Percentiles rank a stretch among this genome's conserved stretches.
Conservation (phyloP, 2,329 filamentous ascomycete genomes). For the Ophiostoma sp. region DNA sequence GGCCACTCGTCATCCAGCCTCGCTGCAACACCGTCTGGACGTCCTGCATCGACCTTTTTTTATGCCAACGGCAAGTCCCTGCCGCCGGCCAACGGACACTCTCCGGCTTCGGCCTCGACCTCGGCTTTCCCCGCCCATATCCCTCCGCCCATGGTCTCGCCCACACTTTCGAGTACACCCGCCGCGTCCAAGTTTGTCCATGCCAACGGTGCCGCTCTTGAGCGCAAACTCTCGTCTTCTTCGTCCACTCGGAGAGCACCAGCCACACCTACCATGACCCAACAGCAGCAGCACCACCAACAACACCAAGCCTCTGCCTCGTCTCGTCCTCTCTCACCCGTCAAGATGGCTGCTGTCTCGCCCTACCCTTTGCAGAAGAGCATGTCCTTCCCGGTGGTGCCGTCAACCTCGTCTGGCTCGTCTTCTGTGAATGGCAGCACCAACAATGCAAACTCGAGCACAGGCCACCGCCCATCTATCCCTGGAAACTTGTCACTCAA, state of each 20-base stretch:
- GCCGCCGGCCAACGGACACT: conserved; percentile 31
- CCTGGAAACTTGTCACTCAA: neutral
- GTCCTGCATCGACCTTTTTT: conserved; percentile 49
- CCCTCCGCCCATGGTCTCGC: neutral
- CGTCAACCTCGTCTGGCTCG: neutral
- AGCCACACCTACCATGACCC: neutral
- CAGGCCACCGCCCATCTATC: neutral
- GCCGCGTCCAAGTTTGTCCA: conserved; percentile 70
- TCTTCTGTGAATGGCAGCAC: neutral
- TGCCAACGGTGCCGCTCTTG: conserved; percentile 58
- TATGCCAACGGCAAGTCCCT: conserved; percentile 55
- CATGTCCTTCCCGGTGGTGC: neutral
- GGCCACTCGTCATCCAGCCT: neutral
- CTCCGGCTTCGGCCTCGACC: neutral
- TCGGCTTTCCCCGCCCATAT: conserved; percentile 29
- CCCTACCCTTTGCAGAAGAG: conserved; percentile 21
- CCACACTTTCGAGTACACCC: neutral
- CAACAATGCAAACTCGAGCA: neutral
- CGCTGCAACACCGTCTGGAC: conserved; percentile 39
- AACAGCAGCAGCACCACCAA: neutral
- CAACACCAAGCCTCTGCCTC: conserved; percentile 34
- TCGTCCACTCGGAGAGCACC: neutral
- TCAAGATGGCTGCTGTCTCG: conserved; percentile 40
- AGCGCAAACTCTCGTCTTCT: conserved; percentile 36
- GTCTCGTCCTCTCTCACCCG: conserved; percentile 53